phyloP scores from a whole-genome alignment of 2,329 filamentous ascomycete genomes.

The Phyllosticta citrichinensis region DNA sequence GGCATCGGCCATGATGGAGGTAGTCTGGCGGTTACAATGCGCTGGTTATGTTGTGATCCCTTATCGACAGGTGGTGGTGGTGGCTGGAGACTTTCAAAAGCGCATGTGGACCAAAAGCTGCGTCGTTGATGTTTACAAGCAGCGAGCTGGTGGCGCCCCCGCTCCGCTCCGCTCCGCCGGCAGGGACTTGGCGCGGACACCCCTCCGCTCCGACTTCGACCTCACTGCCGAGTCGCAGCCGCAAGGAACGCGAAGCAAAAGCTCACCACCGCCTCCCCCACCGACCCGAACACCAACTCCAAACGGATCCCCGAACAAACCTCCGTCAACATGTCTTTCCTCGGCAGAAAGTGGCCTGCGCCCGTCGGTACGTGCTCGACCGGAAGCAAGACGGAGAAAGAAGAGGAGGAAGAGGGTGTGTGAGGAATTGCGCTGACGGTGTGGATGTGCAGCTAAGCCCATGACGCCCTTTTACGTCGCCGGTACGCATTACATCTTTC shows the following conservation, averaged over 20 bases:
- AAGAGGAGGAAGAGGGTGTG: not conserved
- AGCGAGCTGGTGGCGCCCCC: not conserved
- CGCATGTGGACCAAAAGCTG: not conserved
- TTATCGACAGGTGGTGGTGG: not conserved
- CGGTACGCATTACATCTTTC: constrained; percentile 50
- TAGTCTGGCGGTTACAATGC: not conserved
- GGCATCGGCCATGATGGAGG: constrained; percentile 26
- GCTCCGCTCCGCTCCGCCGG: constrained; percentile 1
- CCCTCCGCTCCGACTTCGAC: constrained; percentile 16
- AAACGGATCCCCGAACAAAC: constrained; percentile 5
- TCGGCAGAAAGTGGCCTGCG: constrained; percentile 43
- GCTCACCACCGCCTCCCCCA: constrained; percentile 4
- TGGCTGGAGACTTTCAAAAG: not conserved
- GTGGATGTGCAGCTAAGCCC: constrained; percentile 59
- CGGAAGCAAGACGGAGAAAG: not conserved
- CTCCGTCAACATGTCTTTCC: constrained; percentile 31
- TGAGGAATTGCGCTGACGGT: constrained; percentile 18
- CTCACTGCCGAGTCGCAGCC: constrained; percentile 18
- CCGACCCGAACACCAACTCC: constrained; percentile 8
- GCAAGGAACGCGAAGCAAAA: constrained; percentile 4
- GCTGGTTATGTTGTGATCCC: not conserved
- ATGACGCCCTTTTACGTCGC: constrained; percentile 90
- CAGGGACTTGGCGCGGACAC: not conserved
- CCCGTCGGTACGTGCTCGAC: constrained; percentile 35
- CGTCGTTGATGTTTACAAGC: constrained; percentile 4